A percentile compares a stretch with the other conserved stretches of the same genome.
These are phyloP conservation scores for Priceomyces medius DNA, from an alignment of 805 yeast genomes.

Conservation along the genomic window DNA sequence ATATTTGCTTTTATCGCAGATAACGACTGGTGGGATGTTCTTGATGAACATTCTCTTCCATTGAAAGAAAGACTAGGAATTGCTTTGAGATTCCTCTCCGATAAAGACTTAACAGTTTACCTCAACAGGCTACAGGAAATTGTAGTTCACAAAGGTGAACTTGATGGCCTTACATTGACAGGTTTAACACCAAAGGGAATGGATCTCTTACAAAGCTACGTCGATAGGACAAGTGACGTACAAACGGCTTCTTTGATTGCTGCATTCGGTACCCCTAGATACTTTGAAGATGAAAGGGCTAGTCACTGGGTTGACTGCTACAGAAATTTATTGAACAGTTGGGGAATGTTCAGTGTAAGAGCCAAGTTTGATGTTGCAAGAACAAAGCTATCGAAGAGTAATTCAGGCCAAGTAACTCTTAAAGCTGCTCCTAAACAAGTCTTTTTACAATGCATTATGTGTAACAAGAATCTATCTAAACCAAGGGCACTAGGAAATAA, in stretches of 20 bases:
- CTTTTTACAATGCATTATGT: constrained; percentile 74
- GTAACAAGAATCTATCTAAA: constrained; percentile 69
- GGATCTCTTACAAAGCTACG: constrained; percentile 79
- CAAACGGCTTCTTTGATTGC: constrained; percentile 87
- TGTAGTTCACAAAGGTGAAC: constrained; percentile 75
- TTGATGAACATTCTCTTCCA: constrained; percentile 87
- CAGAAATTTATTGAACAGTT: constrained; percentile 66
- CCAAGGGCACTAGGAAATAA: constrained; percentile 15
- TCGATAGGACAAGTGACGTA: constrained; percentile 84
- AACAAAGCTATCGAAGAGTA: constrained; percentile 57
- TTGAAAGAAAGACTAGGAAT: constrained; percentile 86
- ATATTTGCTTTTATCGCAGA: constrained; percentile 93
- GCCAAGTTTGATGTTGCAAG: constrained; percentile 86
- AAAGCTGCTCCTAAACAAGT: constrained; percentile 69
- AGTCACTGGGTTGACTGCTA: constrained; percentile 78
- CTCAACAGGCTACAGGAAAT: constrained; percentile 66
- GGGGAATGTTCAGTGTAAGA: constrained; percentile 74
- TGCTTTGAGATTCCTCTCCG: constrained; percentile 81
- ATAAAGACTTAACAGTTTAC: constrained; percentile 71
- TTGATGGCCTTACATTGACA: constrained; percentile 86
- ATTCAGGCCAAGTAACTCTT: constrained; percentile 46
- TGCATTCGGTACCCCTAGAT: constrained; percentile 80
- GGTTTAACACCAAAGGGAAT: constrained; percentile 89
- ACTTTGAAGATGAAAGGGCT: constrained; percentile 69
- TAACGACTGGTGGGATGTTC: constrained; percentile 93